phyloP scores from a whole-genome alignment of 2,329 filamentous ascomycete genomes.

The Microsporum canis region DNA sequence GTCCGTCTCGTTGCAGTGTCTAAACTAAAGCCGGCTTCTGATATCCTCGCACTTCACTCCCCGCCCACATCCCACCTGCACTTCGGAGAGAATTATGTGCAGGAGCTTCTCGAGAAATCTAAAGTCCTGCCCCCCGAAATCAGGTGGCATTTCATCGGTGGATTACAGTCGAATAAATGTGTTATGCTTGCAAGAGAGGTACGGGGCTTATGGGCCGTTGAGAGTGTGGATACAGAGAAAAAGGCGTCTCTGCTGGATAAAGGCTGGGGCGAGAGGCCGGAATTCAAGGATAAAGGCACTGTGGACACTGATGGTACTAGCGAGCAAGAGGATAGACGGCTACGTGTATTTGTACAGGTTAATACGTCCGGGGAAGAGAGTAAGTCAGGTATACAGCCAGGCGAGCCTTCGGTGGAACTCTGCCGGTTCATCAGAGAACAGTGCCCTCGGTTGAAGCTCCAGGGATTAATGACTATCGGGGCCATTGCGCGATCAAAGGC shows the following conservation, averaged over 20 bases:
- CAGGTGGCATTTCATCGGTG: slow-evolving; percentile 94
- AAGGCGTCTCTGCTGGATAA: slow-evolving; percentile 76
- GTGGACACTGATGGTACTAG: slow-evolving; percentile 1
- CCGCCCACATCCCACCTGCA: slow-evolving; percentile 52
- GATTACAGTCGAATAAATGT: slow-evolving; percentile 88
- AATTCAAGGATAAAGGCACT: slow-evolving; percentile 26
- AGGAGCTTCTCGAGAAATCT: slow-evolving; percentile 81
- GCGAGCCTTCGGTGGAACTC: slow-evolving; percentile 47
- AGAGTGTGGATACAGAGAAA: slow-evolving; percentile 76
- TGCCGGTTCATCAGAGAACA: slow-evolving; percentile 58
- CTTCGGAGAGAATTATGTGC: slow-evolving; percentile 94
- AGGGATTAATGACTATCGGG: slow-evolving; percentile 94
- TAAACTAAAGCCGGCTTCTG: slow-evolving; percentile 86
- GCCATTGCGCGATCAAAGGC: slow-evolving; percentile 76
- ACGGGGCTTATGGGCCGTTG: slow-evolving; percentile 81
- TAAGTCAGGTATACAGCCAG: slow-evolving; percentile 72
- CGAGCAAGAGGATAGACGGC: slow-evolving; percentile 22
- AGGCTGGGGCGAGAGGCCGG: slow-evolving; percentile 49
- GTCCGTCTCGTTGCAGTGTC: slow-evolving; percentile 80
- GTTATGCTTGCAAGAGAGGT: slow-evolving; percentile 70
- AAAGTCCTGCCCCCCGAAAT: slow-evolving; percentile 61
- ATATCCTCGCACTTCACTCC: slow-evolving; percentile 73
- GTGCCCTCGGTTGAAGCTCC: slow-evolving; percentile 62
- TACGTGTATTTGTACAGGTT: slow-evolving; percentile 80
- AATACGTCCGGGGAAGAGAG: slow-evolving; percentile 83